A percentile compares a stretch with the other conserved stretches of the same genome.
Conservation (phyloP, 2,329 filamentous ascomycete genomes). For the Pseudogymnoascus sp. region DNA sequence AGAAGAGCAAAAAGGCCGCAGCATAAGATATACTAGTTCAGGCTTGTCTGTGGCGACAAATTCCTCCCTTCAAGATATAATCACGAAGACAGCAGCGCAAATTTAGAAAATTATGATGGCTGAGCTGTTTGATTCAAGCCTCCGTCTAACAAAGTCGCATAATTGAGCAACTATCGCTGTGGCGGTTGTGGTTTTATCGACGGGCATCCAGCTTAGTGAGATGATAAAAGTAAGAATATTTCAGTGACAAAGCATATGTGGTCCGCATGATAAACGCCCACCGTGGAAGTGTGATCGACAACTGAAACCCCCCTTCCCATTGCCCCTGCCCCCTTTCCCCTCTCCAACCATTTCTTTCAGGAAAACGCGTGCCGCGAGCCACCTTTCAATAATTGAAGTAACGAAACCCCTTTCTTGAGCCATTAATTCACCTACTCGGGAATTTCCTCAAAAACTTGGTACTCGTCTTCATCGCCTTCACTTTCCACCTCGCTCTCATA, state of each 20-base stretch:
- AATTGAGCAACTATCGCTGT: neutral
- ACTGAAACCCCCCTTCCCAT: neutral
- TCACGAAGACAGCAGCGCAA: neutral
- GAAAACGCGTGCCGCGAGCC: neutral
- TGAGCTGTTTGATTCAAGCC: neutral
- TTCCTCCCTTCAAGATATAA: neutral
- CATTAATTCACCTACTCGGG: neutral
- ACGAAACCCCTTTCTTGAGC: neutral
- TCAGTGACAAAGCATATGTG: neutral
- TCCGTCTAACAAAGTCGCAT: too few species aligned
- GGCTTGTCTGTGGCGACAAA: neutral
- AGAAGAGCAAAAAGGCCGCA: neutral
- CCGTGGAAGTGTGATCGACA: neutral
- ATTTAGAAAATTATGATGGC: neutral
- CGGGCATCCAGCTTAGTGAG: neutral
- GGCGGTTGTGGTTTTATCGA: neutral
- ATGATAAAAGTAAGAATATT: neutral
- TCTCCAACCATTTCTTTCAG: neutral
- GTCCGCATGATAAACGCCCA: neutral
- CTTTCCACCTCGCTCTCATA: slow-evolving; percentile 19
- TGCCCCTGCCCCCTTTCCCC: too few species aligned
- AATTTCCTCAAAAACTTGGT: neutral
- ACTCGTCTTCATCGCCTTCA: slow-evolving; percentile 7
- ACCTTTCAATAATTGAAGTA: neutral
- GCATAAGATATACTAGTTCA: neutral